phyloP scores from a whole-genome alignment of 495 filamentous ascomycete species.

The Xylaria cubensis region DNA sequence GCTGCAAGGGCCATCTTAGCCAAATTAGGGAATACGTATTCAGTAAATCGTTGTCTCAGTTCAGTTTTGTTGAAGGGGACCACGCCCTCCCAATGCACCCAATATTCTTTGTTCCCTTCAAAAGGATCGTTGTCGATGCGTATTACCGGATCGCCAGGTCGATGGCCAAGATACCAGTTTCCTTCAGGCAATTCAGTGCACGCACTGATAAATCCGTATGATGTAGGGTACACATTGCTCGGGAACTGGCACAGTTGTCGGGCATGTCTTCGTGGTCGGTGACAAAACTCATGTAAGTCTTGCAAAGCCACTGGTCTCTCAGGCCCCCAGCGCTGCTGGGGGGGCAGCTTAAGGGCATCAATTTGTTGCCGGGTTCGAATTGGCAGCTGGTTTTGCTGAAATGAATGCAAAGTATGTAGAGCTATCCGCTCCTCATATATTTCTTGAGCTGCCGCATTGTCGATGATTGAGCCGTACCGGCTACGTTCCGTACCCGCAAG shows the following conservation, averaged over 20 bases:
- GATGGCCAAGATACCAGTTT: slow-evolving; percentile 8
- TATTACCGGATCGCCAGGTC: slow-evolving; percentile 7
- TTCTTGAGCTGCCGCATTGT: not conserved
- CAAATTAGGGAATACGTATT: not conserved
- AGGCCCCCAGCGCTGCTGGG: not conserved
- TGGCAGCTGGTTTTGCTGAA: too few relatives aligned
- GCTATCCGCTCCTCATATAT: not conserved
- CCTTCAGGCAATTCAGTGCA: not conserved
- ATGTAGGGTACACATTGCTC: not conserved
- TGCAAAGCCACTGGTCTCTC: not conserved
- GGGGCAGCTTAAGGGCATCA: too few relatives aligned
- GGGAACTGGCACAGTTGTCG: too few relatives aligned
- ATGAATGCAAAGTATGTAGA: not conserved
- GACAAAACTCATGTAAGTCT: not conserved
- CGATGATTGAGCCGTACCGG: not conserved
- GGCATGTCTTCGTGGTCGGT: not conserved
- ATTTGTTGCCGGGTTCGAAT: not conserved
- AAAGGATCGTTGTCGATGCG: not conserved
- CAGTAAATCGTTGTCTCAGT: not conserved
- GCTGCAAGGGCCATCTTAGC: not conserved
- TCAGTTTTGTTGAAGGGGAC: slow-evolving; percentile 5
- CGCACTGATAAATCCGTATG: not conserved
- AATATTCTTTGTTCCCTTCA: too few relatives aligned
- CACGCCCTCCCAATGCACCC: not conserved
- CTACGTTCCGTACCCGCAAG: not conserved